phyloP scores from a whole-genome alignment of 1,139 yeast species.

The Sugiyamaella grinbergsii region DNA sequence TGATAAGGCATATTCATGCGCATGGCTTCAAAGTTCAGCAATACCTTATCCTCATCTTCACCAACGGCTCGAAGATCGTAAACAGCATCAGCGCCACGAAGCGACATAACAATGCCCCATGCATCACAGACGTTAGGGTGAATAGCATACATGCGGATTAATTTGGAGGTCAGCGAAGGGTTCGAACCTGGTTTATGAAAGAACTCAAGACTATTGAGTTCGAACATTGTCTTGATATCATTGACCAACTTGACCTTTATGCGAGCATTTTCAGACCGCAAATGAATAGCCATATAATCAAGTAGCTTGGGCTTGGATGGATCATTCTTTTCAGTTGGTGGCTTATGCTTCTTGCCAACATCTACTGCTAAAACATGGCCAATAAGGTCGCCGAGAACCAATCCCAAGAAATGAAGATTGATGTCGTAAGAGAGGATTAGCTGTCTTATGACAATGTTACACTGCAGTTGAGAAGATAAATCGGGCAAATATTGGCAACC shows the following conservation, averaged over 20 bases:
- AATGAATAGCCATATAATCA: constrained; percentile 43
- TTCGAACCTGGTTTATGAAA: constrained; percentile 40
- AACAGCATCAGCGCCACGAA: constrained; percentile 35
- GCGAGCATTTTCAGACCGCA: constrained; percentile 47
- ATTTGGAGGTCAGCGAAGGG: constrained; percentile 43
- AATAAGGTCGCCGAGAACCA: constrained; percentile 26
- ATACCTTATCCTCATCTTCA: constrained; percentile 29
- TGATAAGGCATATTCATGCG: constrained; percentile 58
- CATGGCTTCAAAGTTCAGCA: constrained; percentile 40
- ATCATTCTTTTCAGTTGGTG: neutral
- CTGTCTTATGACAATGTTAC: constrained; percentile 35
- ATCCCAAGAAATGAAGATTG: constrained; percentile 36
- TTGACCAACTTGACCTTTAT: constrained; percentile 54
- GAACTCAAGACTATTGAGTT: constrained; percentile 48
- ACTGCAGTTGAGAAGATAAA: constrained; percentile 25
- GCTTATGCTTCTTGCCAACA: neutral
- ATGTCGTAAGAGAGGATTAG: constrained; percentile 36
- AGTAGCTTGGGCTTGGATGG: constrained; percentile 2
- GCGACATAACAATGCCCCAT: constrained; percentile 46
- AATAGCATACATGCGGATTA: constrained; percentile 53
- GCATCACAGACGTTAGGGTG: constrained; percentile 56
- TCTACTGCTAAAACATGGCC: constrained; percentile 28
- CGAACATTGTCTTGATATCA: constrained; percentile 54
- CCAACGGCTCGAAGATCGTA: constrained; percentile 25
- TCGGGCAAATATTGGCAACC: constrained; percentile 11